Percentiles rank a stretch among this genome's conserved stretches.
These are phyloP conservation scores for Brettanomyces naardenensis DNA, from an alignment of 805 yeast species.

Conservation along the genomic window DNA sequence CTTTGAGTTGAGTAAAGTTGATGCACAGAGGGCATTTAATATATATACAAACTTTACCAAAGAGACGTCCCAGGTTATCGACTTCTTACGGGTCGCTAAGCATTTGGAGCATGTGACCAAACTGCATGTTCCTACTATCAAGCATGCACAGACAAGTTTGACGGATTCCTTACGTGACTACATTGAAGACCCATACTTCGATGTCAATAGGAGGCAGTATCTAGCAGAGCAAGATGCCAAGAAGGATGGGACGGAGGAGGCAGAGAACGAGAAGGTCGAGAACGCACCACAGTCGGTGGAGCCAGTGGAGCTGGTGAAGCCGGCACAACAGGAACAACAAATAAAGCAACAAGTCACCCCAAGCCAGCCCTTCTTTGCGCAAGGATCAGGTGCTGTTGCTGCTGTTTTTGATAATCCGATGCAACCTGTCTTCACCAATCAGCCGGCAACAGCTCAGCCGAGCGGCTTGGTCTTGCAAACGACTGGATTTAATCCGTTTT, in stretches of 20 bases:
- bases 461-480: slow-evolving; percentile 18
- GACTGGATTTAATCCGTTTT: slow-evolving; percentile 23
- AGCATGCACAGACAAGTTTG: slow-evolving; percentile 94
- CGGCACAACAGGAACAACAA: slow-evolving; percentile 6
- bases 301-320: no score
- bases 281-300: slow-evolving; percentile 7
- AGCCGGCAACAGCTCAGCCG: no score
- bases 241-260: slow-evolving; percentile 6
- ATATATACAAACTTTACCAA: slow-evolving; percentile 81
- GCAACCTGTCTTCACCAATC: no score
- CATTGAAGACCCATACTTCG: slow-evolving; percentile 79
- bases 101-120: slow-evolving; percentile 81
- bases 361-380: background rate
- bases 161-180: slow-evolving; percentile 84
- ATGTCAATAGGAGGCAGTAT: slow-evolving; percentile 68
- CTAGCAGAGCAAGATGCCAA: slow-evolving; percentile 54
- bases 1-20: slow-evolving; percentile 81
- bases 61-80: slow-evolving; percentile 80
- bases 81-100: slow-evolving; percentile 82
- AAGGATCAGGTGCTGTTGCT: slow-evolving; percentile 4
- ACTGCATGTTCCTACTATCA: slow-evolving; percentile 88
- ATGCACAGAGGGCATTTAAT: slow-evolving; percentile 80
- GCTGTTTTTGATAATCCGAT: no score
- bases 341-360: slow-evolving; percentile 5
- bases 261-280: slow-evolving; percentile 12